Evolutionary conservation across 768 basidiomycete species (phyloP).

Genomic region (Neoboletus brunneissimus): DNA sequence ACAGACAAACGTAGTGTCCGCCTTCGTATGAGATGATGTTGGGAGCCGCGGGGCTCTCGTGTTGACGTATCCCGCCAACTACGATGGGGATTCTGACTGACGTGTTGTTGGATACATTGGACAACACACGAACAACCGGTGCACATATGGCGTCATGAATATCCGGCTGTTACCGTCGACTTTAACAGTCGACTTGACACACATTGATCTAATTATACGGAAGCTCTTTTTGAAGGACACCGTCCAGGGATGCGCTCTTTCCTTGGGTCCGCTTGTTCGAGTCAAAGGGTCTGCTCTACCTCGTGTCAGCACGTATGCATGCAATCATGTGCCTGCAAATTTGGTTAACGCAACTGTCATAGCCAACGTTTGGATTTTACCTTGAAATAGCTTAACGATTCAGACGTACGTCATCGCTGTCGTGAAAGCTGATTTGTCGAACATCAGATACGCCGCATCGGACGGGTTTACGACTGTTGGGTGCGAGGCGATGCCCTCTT

Average conservation of each 20-base stretch:
- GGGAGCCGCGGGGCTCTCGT: not conserved
- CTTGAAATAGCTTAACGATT: slow-evolving; percentile 17
- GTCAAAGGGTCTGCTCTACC: slow-evolving; percentile 15
- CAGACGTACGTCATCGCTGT: slow-evolving; percentile 31
- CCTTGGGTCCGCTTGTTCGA: slow-evolving; percentile 3
- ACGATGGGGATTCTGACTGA: not conserved
- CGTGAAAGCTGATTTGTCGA: slow-evolving; percentile 9
- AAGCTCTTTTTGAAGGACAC: slow-evolving; percentile 5
- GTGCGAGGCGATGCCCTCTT: slow-evolving; percentile 21
- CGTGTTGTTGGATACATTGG: slow-evolving; percentile 8
- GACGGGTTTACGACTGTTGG: slow-evolving; percentile 13
- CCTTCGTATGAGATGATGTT: slow-evolving; percentile 2
- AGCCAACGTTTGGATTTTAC: slow-evolving; percentile 24
- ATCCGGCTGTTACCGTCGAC: slow-evolving; percentile 1
- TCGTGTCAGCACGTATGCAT: slow-evolving; percentile 24
- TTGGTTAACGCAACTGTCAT: slow-evolving; percentile 8
- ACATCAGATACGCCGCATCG: slow-evolving; percentile 6
- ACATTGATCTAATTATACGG: slow-evolving; percentile 10
- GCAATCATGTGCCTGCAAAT: slow-evolving; percentile 14
- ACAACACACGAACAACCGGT: slow-evolving; percentile 1
- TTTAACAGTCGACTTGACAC: slow-evolving; percentile 3
- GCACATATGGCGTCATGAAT: not conserved
- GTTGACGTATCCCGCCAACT: slow-evolving; percentile 3
- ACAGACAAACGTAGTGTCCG: not conserved
- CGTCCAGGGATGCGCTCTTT: slow-evolving; percentile 5